phyloP scores from a whole-genome alignment of 2,329 filamentous ascomycete species.

The Trichophyton rubrum region DNA sequence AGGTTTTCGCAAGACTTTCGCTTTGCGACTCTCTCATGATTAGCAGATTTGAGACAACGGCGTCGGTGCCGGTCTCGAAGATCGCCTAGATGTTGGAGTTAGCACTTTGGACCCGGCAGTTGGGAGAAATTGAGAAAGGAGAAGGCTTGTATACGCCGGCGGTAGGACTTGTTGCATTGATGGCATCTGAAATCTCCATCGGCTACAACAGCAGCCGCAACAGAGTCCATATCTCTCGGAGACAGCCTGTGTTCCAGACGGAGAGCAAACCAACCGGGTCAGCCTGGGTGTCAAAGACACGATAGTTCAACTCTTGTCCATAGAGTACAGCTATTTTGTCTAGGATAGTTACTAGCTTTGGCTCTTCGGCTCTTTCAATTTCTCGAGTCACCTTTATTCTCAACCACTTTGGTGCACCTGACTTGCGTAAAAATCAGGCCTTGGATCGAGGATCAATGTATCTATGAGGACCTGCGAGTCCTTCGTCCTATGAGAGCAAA shows the following conservation, averaged over 20 bases:
- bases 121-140: background rate
- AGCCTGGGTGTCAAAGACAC: background rate
- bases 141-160: background rate
- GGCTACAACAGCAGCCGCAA: background rate
- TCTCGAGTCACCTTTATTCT: background rate
- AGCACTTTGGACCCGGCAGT: background rate
- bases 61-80: conserved; percentile 3
- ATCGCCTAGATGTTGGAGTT: background rate
- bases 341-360: background rate
- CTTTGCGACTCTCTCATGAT: background rate
- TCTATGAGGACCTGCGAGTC: background rate
- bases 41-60: background rate
- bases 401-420: background rate
- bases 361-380: background rate
- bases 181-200: background rate
- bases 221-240: background rate
- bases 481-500: background rate
- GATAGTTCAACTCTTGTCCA: background rate
- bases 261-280: background rate
- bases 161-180: conserved; percentile 1
- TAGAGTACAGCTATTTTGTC: background rate
- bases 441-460: background rate
- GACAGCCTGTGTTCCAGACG: background rate
- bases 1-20: background rate
- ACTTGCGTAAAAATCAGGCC: background rate